These are phyloP conservation scores for Solanum boliviense DNA, from an alignment of 257 asterid species.

Conservation along the genomic window DNA sequence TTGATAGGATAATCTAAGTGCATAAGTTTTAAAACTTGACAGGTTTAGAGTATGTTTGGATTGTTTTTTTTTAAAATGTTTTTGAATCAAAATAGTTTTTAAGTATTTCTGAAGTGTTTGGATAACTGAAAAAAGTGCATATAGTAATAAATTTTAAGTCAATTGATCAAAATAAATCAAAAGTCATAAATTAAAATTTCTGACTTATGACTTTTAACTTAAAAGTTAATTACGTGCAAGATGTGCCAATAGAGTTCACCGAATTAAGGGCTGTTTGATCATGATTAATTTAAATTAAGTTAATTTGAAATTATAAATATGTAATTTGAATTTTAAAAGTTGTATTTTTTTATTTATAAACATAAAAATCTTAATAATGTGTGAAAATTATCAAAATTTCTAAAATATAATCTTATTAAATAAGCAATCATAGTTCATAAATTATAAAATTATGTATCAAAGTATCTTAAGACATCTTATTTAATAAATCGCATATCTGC, in stretches of 20 bases:
- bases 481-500: too few species aligned
- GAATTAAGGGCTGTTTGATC: neutral
- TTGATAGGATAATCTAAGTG: neutral
- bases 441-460: neutral
- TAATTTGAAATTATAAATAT: too few species aligned
- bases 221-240: neutral
- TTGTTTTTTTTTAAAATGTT: accelerated
- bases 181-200: too few species aligned
- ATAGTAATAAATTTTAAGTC: neutral
- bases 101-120: neutral
- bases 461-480: too few species aligned
- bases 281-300: neutral
- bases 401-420: too few species aligned
- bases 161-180: neutral
- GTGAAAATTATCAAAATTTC: too few species aligned
- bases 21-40: neutral
- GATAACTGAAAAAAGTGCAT: neutral
- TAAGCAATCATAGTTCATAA: neutral
- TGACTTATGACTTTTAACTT: too few species aligned
- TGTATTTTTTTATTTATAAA: too few species aligned
- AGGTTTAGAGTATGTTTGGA: neutral
- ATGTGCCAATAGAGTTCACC: neutral
- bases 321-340: too few species aligned
- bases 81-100: too few species aligned
- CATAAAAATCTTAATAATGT: too few species aligned